Conservation (phyloP, 805 yeast species). For the Pichia sporocuriosa region DNA sequence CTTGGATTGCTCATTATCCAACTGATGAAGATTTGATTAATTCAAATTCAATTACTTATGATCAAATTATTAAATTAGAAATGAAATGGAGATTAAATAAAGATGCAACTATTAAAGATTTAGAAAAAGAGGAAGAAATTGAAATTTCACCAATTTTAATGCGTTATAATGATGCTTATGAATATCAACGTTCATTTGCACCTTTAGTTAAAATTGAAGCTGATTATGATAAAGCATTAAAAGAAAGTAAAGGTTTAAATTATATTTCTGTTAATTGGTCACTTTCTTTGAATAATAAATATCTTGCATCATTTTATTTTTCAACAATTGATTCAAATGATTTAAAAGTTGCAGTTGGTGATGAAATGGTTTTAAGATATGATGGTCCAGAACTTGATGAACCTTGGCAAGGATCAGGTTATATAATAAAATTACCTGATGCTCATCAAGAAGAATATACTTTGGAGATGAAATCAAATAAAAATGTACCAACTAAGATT, state of each 20-base stretch:
- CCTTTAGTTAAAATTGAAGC: constrained; percentile 80
- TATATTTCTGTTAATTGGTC: constrained; percentile 73
- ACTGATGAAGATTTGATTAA: constrained; percentile 52
- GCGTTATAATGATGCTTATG: constrained; percentile 75
- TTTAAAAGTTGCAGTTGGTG: constrained; percentile 75
- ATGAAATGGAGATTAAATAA: constrained; percentile 73
- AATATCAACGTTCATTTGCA: constrained; percentile 78
- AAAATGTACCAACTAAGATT: constrained; percentile 51
- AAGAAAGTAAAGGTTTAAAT: constrained; percentile 72
- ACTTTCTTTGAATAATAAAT: constrained; percentile 53
- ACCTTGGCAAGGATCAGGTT: constrained; percentile 72
- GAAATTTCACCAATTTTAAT: constrained; percentile 66
- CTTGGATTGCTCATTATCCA: constrained; percentile 78
- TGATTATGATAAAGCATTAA: constrained; percentile 65
- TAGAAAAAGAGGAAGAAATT: constrained; percentile 41
- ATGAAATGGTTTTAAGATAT: constrained; percentile 65
- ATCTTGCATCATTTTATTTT: constrained; percentile 61
- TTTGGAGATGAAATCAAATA: constrained; percentile 50
- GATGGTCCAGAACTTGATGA: constrained; percentile 43
- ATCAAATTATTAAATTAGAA: constrained; percentile 68
- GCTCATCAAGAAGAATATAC: constrained; percentile 62
- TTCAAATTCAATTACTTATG: constrained; percentile 49
- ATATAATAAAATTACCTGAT: constrained; percentile 63
- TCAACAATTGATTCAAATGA: constrained; percentile 61
- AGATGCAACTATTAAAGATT: constrained; percentile 64